Evolutionary conservation across 371 early-diverging fungal species (phyloP).

Genomic region (Actinomortierella ambigua): DNA sequence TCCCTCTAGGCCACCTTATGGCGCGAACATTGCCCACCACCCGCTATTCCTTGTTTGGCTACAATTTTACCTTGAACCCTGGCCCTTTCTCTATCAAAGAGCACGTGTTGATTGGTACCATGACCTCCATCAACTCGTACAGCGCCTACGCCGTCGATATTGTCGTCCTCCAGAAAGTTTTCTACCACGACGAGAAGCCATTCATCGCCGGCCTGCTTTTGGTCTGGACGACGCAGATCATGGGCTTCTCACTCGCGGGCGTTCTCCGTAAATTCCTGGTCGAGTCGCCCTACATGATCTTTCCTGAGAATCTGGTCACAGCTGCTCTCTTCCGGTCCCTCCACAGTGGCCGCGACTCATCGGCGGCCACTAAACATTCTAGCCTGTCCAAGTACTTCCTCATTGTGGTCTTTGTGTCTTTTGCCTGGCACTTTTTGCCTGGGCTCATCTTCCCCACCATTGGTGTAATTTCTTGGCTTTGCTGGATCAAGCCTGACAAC

Average conservation of each 20-base stretch:
- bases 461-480: conserved; percentile 57
- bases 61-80: conserved; percentile 65
- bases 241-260: conserved; percentile 87
- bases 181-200: conserved; percentile 64
- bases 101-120: conserved; percentile 70
- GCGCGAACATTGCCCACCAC: conserved; percentile 55
- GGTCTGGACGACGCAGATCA: conserved; percentile 65
- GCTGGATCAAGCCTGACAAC: conserved; percentile 56
- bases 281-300: conserved; percentile 72
- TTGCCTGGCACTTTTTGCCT: conserved; percentile 49
- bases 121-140: conserved; percentile 45
- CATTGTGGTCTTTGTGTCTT: conserved; percentile 52
- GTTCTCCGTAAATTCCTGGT: conserved; percentile 67
- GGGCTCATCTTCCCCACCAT: conserved; percentile 61
- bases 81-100: conserved; percentile 84
- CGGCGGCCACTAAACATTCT: conserved; percentile 19
- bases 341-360: conserved; percentile 51
- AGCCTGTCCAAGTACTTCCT: conserved; percentile 67
- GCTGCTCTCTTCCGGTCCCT: conserved; percentile 75
- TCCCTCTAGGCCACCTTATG: conserved; percentile 65
- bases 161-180: conserved; percentile 66
- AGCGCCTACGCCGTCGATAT: conserved; percentile 77
- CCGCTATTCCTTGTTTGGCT: conserved; percentile 45
- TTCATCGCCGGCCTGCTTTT: conserved; percentile 61
- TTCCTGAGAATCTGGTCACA: conserved; percentile 76